Conservation (phyloP, 306 rosid genomes). For the Ceratonia siliqua region DNA sequence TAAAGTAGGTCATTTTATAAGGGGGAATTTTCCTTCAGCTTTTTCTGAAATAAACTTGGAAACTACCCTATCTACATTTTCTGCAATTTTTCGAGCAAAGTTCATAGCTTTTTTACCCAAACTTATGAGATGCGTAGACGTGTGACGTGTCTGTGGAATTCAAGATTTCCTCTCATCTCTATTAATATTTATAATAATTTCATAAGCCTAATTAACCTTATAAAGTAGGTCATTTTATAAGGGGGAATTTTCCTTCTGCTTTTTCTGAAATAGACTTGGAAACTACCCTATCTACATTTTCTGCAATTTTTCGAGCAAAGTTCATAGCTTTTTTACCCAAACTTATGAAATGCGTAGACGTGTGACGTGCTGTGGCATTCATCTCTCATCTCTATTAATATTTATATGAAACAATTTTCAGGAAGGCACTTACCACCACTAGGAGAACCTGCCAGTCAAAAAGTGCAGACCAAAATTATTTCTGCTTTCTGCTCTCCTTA, state of each 20-base stretch:
- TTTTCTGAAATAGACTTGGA: neutral
- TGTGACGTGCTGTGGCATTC: neutral
- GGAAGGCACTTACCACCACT: constrained; percentile 8
- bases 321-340: neutral
- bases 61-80: neutral
- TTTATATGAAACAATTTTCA: neutral
- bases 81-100: constrained; percentile 6
- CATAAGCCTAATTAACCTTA: neutral
- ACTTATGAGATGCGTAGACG: neutral
- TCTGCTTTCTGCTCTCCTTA: constrained; percentile 43
- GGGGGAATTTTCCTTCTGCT: constrained; percentile 6
- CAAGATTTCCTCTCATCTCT: neutral
- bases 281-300: neutral
- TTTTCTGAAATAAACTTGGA: neutral
- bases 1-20: constrained; percentile 7
- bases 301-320: constrained; percentile 6
- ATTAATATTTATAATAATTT: too few species aligned
- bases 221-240: constrained; percentile 7
- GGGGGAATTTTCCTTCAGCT: constrained; percentile 6
- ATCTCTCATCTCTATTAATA: too few species aligned
- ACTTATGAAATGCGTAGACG: neutral
- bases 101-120: neutral
- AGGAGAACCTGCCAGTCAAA: constrained; percentile 44
- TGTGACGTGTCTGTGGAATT: neutral
- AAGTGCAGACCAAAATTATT: constrained; percentile 39